Evolutionary conservation across 2,329 filamentous ascomycete genomes (phyloP), one percentile per base, ranked within the genome.

Genomic region (Aspergillus sp.): DNA sequence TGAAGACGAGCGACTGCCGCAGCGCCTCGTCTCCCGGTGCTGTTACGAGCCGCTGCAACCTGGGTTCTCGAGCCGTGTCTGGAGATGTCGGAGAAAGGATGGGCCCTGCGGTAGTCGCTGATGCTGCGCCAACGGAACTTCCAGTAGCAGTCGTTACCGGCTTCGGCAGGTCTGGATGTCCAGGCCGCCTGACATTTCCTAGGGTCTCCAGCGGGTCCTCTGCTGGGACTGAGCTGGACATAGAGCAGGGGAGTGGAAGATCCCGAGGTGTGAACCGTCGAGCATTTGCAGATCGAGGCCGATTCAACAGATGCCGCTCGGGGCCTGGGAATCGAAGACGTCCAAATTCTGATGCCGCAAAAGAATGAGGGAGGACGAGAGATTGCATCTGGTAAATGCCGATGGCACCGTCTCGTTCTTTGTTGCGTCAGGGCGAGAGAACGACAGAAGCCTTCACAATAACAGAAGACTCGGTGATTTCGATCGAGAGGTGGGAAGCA

Each of bases 161-260:
- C 31, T 64, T 64, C 27, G 69, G 66, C 47, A 69, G 64, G 23
- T 69, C 63, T 53, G 70, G 69, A 60, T 69, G 69, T 61, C 67
- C 67, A 55, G 65, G 58, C 39, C 69, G 67, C 55, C 70, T 71
- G 54, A 67, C 64, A 56, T 69, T 68, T 65, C 69, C 70, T 65
- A 73, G 68, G 64, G 68, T 69, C 62, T 75, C 72, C 65, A 69
- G 63, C 64, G 73, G 70, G 60, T 72, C 70, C 57, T 73, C 70
- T 60, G 66, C 68, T 63, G 70, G 68, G 62, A 73, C 70, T 64
- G 74, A 73, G 65, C 73, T 71, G 67, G 76, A 77, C 76, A 78
- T 78, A 71, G 72, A 73, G 74, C 72, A 72, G 67, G 72, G 68
- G 62, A 69, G 65, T 54, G 74, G 68, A 66, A 73, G 66, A 61